Base-by-base conservation (phyloP, 1,139 yeast species). In the Hanseniaspora uvarum region DNA sequence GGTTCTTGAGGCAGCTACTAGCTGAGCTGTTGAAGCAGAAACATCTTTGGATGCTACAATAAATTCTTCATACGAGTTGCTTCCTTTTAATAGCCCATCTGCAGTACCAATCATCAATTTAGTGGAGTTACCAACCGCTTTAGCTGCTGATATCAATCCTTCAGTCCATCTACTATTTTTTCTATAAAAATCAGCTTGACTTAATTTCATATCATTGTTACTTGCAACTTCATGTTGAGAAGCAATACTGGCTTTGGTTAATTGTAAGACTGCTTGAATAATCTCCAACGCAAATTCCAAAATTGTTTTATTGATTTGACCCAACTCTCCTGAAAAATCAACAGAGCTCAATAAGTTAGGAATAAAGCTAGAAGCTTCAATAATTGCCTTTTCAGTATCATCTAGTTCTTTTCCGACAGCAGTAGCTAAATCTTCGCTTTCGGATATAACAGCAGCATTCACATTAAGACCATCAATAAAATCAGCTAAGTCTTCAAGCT, bases 161-260 rank as follows among this genome's bases (percentile, higher is more conserved):
- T 88, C 95, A 0, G 96, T 86, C 96, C 96, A 87, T 63, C 94
- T 76, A 65, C 82, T 87, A 66, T 88, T 86, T 68, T 86, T 86
- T 66, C 83, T 86, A 70, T 88, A 88, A 65, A 83, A 88, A 41
- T 86, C 87, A 4, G 87, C 80, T 56, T 80, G 74, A 1, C 87
- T 73, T 54, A 77, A 80, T 5, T 30, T 18, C 38, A n/a, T 26
- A 38, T 30, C 44, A 18, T 45, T 40, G n/a, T 46, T 45, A 47
- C 79, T 75, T 6, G 86, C 95, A 65, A 87, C 86, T 67, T 87
- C 96, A 56, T 78, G 72, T 67, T 87, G 96, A 23, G 94, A 81
- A 47, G 80, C 89, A 23, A 88, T 81, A 1, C 95, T 87, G 2
- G 94, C 83, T 58, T 74, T 72, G 53, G 88, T 83, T 60, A 87